These are phyloP conservation scores for Mytilinidion resinicola DNA, from an alignment of 495 filamentous ascomycete species.

Conservation along the genomic window DNA sequence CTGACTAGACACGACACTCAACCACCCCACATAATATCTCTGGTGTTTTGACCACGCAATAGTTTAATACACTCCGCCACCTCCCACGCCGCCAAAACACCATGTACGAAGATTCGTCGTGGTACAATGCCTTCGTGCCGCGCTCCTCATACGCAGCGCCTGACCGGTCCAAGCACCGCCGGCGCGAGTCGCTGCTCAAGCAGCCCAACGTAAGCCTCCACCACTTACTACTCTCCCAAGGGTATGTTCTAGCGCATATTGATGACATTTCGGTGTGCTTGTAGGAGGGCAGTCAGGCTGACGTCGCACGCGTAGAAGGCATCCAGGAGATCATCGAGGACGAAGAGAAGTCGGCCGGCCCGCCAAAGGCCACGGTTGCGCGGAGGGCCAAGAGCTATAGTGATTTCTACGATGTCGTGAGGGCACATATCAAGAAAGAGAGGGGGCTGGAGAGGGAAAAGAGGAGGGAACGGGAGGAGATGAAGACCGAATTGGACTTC, in stretches of 20 bases:
- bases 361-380: conserved; percentile 55
- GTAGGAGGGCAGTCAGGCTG: conserved; percentile 40
- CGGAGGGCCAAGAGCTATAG: conserved; percentile 69
- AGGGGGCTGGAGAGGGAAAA: conserved; percentile 34
- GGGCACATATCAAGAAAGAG: conserved; percentile 48
- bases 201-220: conserved; percentile 57
- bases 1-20: too few species aligned
- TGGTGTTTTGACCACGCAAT: too few species aligned
- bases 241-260: conserved; percentile 24
- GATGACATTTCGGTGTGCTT: conserved; percentile 32
- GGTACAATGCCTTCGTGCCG: conserved; percentile 58
- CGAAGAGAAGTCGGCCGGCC: conserved; percentile 42
- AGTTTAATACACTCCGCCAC: not conserved
- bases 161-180: conserved; percentile 47
- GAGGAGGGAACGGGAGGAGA: conserved; percentile 31
- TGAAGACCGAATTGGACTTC: conserved; percentile 53
- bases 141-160: conserved; percentile 44
- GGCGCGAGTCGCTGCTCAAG: conserved; percentile 60
- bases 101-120: conserved; percentile 67
- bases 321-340: conserved; percentile 47
- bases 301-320: conserved; percentile 40
- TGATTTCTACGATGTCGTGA: conserved; percentile 63
- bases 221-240: conserved; percentile 8
- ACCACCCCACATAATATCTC: too few species aligned
- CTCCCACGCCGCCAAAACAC: not conserved